These are phyloP conservation scores for Exophiala xenobiotica DNA, from an alignment of 2,329 filamentous ascomycete species.

Conservation along the genomic window DNA sequence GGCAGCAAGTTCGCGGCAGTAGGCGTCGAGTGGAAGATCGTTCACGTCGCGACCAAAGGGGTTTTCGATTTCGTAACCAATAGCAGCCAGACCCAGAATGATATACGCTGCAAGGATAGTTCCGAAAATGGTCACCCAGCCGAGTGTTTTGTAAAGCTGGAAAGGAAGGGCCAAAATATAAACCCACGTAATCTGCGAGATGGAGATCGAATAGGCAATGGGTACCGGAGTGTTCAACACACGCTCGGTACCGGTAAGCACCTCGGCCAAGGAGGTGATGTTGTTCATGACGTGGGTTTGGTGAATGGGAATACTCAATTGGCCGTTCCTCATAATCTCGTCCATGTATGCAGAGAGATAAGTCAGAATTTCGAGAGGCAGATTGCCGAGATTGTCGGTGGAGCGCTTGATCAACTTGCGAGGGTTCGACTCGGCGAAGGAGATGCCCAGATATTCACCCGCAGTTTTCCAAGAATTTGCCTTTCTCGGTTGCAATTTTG, in stretches of 20 bases:
- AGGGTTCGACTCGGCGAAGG: conserved; percentile 75
- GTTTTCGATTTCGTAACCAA: conserved; percentile 81
- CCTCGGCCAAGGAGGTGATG: conserved; percentile 67
- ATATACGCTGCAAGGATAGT: conserved; percentile 73
- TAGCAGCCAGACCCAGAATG: conserved; percentile 72
- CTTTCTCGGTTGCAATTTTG: conserved; percentile 37
- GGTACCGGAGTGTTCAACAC: conserved; percentile 80
- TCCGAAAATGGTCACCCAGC: conserved; percentile 76
- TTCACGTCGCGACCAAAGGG: conserved; percentile 83
- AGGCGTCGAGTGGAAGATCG: conserved; percentile 73
- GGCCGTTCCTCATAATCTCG: conserved; percentile 49
- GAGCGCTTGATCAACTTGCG: conserved; percentile 73
- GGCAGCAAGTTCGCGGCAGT: conserved; percentile 69
- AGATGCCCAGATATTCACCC: conserved; percentile 73
- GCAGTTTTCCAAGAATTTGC: conserved; percentile 61
- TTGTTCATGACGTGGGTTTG: conserved; percentile 52
- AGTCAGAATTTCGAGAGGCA: conserved; percentile 78
- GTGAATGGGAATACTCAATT: conserved; percentile 38
- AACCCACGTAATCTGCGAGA: conserved; percentile 82
- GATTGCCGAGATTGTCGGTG: conserved; percentile 71
- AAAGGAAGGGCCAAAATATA: conserved; percentile 80
- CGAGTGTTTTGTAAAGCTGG: conserved; percentile 65
- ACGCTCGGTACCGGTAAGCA: conserved; percentile 70
- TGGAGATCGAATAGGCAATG: conserved; percentile 78
- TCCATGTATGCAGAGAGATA: conserved; percentile 69